A percentile compares a stretch with the other conserved stretches of the same genome.
phyloP scores from a whole-genome alignment of 164 flowering plant species.

The Dillenia turbinata region DNA sequence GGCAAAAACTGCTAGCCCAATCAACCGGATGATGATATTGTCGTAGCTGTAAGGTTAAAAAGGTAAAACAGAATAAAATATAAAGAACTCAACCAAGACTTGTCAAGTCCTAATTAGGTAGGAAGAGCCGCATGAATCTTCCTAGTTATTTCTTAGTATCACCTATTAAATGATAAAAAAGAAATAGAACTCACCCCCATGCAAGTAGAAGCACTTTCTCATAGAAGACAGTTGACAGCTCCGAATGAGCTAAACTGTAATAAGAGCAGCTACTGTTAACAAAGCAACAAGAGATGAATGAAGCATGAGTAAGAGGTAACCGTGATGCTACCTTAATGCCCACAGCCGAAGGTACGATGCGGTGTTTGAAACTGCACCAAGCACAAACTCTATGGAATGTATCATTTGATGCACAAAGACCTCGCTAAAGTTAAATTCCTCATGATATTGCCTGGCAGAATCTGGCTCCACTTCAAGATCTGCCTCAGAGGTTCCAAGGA shows the following conservation, averaged over 20 bases:
- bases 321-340: constrained; percentile 71
- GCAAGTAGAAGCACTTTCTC: constrained; percentile 88
- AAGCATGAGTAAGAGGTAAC: not conserved
- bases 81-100: not conserved
- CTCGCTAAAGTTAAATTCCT: constrained; percentile 89
- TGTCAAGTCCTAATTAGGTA: not conserved
- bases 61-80: not conserved
- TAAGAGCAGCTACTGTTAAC: constrained; percentile 8
- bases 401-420: constrained; percentile 96
- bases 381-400: constrained; percentile 87
- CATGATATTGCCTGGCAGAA: constrained; percentile 69
- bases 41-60: constrained; percentile 50
- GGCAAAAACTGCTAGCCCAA: constrained; percentile 73
- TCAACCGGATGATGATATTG: constrained; percentile 53
- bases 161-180: no score
- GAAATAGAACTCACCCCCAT: constrained; percentile 66
- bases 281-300: not conserved
- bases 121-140: no score
- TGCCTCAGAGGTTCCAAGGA: constrained; percentile 76
- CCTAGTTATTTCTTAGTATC: no score
- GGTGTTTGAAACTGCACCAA: constrained; percentile 94
- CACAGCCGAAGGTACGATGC: constrained; percentile 97
- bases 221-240: constrained; percentile 88
- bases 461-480: constrained; percentile 78
- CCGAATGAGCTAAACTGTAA: constrained; percentile 93